These are phyloP conservation scores for Hypoxylon sp. DNA, from an alignment of 2,329 filamentous ascomycete genomes.

Conservation along the genomic window DNA sequence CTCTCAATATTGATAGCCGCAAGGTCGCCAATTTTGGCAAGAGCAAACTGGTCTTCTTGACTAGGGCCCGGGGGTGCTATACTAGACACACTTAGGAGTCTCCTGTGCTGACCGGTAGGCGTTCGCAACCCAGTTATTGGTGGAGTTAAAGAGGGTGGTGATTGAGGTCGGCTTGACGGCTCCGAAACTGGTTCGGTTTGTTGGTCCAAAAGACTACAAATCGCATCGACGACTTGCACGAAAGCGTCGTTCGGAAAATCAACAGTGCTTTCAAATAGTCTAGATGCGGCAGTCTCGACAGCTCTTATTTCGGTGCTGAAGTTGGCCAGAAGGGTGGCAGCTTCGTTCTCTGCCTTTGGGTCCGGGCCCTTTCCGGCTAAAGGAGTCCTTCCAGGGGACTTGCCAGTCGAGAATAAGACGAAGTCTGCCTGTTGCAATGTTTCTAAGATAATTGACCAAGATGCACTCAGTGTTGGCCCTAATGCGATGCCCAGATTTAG, in stretches of 20 bases:
- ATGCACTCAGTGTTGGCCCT: slow-evolving; percentile 83
- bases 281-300: slow-evolving; percentile 86
- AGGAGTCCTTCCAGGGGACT: slow-evolving; percentile 64
- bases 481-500: slow-evolving; percentile 96
- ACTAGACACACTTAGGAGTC: slow-evolving; percentile 62
- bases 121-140: slow-evolving; percentile 43
- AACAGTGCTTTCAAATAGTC: slow-evolving; percentile 89
- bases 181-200: slow-evolving; percentile 48
- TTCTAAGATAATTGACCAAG: slow-evolving; percentile 92
- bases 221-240: slow-evolving; percentile 77
- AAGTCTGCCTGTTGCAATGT: slow-evolving; percentile 94
- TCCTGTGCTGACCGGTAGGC: slow-evolving; percentile 56
- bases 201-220: slow-evolving; percentile 75
- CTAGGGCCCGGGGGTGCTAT: slow-evolving; percentile 61
- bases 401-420: slow-evolving; percentile 76
- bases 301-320: slow-evolving; percentile 85
- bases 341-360: slow-evolving; percentile 63
- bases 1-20: slow-evolving; percentile 80
- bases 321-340: slow-evolving; percentile 67
- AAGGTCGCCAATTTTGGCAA: slow-evolving; percentile 79
- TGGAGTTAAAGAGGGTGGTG: slow-evolving; percentile 54
- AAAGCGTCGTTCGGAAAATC: slow-evolving; percentile 91
- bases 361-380: slow-evolving; percentile 61
- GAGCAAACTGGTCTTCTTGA: slow-evolving; percentile 73
- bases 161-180: slow-evolving; percentile 52